Percentiles rank a stretch among this genome's conserved stretches.
phyloP scores from a whole-genome alignment of 164 flowering plant species.

The Houttuynia cordata region DNA sequence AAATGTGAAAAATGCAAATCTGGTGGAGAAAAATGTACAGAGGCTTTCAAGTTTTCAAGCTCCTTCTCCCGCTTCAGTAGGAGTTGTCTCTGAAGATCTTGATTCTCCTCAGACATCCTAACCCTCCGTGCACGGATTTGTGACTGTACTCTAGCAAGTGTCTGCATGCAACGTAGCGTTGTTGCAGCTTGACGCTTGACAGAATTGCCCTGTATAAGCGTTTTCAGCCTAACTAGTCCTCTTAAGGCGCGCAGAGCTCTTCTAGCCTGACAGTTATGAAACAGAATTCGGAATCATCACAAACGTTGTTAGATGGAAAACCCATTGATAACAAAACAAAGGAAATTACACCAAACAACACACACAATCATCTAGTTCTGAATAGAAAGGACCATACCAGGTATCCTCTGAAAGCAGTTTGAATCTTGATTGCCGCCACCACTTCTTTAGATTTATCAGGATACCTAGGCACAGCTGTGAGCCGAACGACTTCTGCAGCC shows the following conservation, averaged over 20 bases:
- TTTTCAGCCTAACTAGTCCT: slow-evolving; percentile 66
- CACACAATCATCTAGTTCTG: background rate
- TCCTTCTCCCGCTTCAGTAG: slow-evolving; percentile 65
- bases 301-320: no score
- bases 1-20: background rate
- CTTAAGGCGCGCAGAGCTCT: slow-evolving; percentile 65
- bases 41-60: slow-evolving; percentile 40
- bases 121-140: slow-evolving; percentile 66
- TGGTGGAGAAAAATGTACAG: background rate
- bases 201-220: slow-evolving; percentile 48
- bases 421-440: slow-evolving; percentile 68
- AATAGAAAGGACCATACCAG: slow-evolving; percentile 29
- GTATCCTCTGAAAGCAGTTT: slow-evolving; percentile 72
- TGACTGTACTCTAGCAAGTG: slow-evolving; percentile 65
- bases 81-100: slow-evolving; percentile 69
- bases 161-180: slow-evolving; percentile 73
- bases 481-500: slow-evolving; percentile 70
- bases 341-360: background rate
- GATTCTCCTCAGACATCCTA: slow-evolving; percentile 77
- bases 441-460: slow-evolving; percentile 68
- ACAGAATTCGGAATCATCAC: background rate
- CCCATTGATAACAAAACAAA: background rate
- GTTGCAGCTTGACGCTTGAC: slow-evolving; percentile 68
- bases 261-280: slow-evolving; percentile 43
- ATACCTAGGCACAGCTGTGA: slow-evolving; percentile 27